Evolutionary conservation across 805 yeast genomes (phyloP).

Genomic region (Brettanomyces custersianus): DNA sequence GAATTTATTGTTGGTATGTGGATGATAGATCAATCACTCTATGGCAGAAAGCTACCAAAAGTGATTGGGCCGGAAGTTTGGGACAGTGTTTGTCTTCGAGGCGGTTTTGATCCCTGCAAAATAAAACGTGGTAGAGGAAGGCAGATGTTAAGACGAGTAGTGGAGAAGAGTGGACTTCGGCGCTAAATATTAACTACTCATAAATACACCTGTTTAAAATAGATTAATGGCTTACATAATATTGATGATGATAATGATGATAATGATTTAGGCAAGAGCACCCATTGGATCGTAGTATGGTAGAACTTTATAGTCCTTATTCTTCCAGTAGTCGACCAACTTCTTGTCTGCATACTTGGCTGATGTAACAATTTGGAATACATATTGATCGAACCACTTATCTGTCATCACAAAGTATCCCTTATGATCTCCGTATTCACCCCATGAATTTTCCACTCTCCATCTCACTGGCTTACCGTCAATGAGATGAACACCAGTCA

Average conservation of each 20-base stretch:
- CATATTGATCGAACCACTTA: conserved; percentile 67
- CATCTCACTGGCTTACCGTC: conserved; percentile 57
- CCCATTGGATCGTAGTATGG: conserved; percentile 82
- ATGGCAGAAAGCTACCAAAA: conserved; percentile 84
- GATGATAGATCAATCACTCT: conserved; percentile 92
- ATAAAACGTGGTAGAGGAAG: background rate
- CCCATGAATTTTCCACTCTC: conserved; percentile 79
- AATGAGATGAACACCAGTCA: conserved; percentile 67
- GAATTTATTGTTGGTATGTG: conserved; percentile 96
- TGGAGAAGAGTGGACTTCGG: too few species aligned
- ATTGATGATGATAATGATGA: background rate
- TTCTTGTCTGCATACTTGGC: conserved; percentile 27
- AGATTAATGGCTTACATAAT: background rate
- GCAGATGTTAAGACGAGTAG: background rate
- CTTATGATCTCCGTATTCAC: conserved; percentile 57
- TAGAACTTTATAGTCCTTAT: conserved; percentile 37
- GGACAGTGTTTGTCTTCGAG: conserved; percentile 56
- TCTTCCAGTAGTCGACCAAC: conserved; percentile 36
- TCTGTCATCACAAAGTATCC: conserved; percentile 70
- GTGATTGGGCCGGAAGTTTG: conserved; percentile 61
- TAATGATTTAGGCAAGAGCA: conserved; percentile 49
- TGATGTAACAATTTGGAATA: conserved; percentile 53
- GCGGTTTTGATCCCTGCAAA: background rate
- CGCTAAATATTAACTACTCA: too few species aligned
- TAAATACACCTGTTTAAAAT: too few species aligned